Percentiles rank a stretch among this genome's conserved stretches.
Evolutionary conservation across 2,329 filamentous ascomycete genomes (phyloP).

Genomic region (Domatiomyces globalis): DNA sequence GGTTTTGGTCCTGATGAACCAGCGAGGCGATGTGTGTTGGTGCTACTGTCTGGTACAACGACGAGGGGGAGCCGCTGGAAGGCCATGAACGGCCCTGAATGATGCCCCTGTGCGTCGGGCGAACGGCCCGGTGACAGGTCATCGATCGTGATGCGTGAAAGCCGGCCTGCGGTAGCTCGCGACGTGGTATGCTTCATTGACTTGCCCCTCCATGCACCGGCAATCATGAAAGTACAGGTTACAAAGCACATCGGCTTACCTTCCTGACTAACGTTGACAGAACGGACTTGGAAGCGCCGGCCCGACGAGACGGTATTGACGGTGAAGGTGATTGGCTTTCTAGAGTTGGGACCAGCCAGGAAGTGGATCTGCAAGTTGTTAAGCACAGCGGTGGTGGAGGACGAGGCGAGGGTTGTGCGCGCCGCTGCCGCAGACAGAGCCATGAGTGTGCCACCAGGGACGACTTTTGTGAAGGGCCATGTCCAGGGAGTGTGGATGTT

Average conservation of each 20-base stretch:
- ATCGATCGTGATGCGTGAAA: slow-evolving; percentile 13
- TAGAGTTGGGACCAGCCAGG: slow-evolving; percentile 9
- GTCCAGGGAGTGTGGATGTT: slow-evolving; percentile 15
- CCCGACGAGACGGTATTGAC: slow-evolving; percentile 14
- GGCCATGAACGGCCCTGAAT: slow-evolving; percentile 15
- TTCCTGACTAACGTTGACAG: slow-evolving; percentile 11
- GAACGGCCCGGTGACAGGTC: slow-evolving; percentile 9
- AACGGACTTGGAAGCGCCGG: slow-evolving; percentile 11
- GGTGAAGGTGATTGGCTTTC: slow-evolving; percentile 8
- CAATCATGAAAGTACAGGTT: slow-evolving; percentile 12
- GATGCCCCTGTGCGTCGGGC: neutral
- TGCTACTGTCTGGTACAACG: slow-evolving; percentile 4
- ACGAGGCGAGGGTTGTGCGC: slow-evolving; percentile 11
- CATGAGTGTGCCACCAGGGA: slow-evolving; percentile 16
- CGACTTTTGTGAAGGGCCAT: slow-evolving; percentile 11
- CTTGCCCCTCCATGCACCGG: slow-evolving; percentile 9
- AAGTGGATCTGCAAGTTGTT: slow-evolving; percentile 16
- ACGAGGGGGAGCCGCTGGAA: slow-evolving; percentile 15
- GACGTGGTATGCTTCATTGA: slow-evolving; percentile 11
- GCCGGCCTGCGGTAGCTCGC: slow-evolving; percentile 3
- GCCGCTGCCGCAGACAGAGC: slow-evolving; percentile 12
- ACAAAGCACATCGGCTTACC: slow-evolving; percentile 6
- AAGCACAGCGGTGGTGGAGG: slow-evolving; percentile 7
- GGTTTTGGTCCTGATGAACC: no score
- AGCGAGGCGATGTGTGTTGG: neutral